Conservation (phyloP, 164 flowering plant species). For the Aristolochia contorta region DNA sequence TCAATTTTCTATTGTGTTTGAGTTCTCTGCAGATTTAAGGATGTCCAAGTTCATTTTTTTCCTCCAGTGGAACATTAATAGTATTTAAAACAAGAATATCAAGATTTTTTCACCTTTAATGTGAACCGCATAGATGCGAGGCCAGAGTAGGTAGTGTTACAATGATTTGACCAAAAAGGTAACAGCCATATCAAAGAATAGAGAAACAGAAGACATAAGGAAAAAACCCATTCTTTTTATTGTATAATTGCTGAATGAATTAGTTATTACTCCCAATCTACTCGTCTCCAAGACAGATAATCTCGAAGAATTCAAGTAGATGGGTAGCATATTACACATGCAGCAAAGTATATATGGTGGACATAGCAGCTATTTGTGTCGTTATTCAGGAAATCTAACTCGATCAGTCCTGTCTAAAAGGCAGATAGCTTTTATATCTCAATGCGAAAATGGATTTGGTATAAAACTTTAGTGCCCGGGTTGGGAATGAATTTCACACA, state of each 20-base stretch:
- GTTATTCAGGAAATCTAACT: too few species aligned
- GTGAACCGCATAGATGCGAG: conserved; percentile 30
- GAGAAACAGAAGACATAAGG: neutral
- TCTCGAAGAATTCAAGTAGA: conserved; percentile 46
- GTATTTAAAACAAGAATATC: neutral
- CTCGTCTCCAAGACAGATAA: conserved; percentile 87
- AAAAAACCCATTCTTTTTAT: neutral
- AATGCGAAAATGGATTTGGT: too few species aligned
- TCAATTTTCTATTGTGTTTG: conserved; percentile 59
- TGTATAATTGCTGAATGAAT: neutral
- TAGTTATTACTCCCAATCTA: conserved; percentile 54
- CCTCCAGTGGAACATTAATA: neutral
- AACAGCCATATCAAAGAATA: too few species aligned
- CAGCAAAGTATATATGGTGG: conserved; percentile 83
- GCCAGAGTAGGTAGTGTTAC: neutral
- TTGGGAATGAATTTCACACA: too few species aligned
- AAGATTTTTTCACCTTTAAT: conserved; percentile 52
- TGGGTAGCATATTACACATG: conserved; percentile 73
- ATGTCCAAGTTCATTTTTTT: neutral
- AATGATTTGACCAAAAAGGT: too few species aligned
- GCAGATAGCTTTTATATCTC: too few species aligned
- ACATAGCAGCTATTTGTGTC: conserved; percentile 46
- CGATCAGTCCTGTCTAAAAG: too few species aligned
- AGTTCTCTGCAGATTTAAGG: conserved; percentile 43
- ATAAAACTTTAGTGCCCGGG: too few species aligned